Evolutionary conservation across 2,329 filamentous ascomycete genomes (phyloP).

Genomic region (Fusarium caatingaense): DNA sequence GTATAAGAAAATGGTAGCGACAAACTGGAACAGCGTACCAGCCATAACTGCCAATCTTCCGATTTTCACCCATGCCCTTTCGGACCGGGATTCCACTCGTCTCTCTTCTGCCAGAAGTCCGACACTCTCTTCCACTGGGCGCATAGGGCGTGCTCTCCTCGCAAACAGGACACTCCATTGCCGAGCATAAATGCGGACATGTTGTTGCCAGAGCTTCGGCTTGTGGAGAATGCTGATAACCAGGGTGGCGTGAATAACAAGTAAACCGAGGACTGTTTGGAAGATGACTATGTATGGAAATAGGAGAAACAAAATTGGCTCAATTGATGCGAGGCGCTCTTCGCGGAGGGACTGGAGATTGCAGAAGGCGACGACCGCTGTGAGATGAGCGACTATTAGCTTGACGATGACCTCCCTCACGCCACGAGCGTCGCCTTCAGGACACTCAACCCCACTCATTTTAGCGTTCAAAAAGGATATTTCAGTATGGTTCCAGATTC

Average conservation of each 20-base stretch:
- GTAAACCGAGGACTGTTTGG: conserved; percentile 4
- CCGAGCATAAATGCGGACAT: neutral
- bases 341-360: conserved; percentile 18
- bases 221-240: neutral
- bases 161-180: conserved; percentile 18
- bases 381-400: conserved; percentile 22
- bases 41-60: neutral
- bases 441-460: neutral
- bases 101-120: rapidly evolving
- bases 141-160: neutral
- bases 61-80: neutral
- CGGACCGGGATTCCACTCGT: neutral
- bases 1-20: conserved; percentile 13
- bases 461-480: neutral
- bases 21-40: conserved; percentile 18
- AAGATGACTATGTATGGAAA: conserved; percentile 4
- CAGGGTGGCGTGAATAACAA: neutral
- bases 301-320: conserved; percentile 16
- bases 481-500: too few species aligned
- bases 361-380: conserved; percentile 12
- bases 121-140: neutral
- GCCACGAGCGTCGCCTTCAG: neutral
- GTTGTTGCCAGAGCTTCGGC: neutral
- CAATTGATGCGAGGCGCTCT: conserved; percentile 17
- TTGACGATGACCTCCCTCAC: conserved; percentile 22